phyloP scores from a whole-genome alignment of 108 stramenopile genomes.

The Cyclotella baltica region DNA sequence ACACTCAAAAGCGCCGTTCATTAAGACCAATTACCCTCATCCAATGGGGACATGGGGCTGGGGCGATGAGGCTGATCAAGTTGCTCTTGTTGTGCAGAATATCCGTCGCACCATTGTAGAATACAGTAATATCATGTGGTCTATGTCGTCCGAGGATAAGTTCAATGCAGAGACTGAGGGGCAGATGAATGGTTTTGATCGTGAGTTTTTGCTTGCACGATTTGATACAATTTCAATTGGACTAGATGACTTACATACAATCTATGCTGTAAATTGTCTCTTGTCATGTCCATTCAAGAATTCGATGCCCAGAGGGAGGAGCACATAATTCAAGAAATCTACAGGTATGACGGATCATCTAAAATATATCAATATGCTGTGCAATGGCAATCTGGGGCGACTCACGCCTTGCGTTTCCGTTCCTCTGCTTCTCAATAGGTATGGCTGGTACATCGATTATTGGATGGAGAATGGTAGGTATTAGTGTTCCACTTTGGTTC shows the following conservation, averaged over 20 bases:
- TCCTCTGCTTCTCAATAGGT: too few relatives aligned
- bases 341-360: too few relatives aligned
- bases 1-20: neutral
- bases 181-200: too few relatives aligned
- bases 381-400: too few relatives aligned
- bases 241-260: too few relatives aligned
- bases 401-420: too few relatives aligned
- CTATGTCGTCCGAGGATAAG: neutral
- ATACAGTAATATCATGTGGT: neutral
- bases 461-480: conserved; percentile 7
- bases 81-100: conserved; percentile 2
- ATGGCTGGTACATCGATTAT: neutral
- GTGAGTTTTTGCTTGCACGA: too few relatives aligned
- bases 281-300: neutral
- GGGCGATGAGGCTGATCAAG: conserved; percentile 12
- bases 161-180: too few relatives aligned
- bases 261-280: too few relatives aligned
- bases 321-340: neutral
- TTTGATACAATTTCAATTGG: too few relatives aligned
- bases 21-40: conserved; percentile 8
- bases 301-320: neutral
- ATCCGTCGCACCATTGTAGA: conserved; percentile 6
- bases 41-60: conserved; percentile 17
- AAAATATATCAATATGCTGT: too few relatives aligned
- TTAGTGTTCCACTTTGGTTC: too few relatives aligned